These are phyloP conservation scores for Juglanconis juglandina DNA, from an alignment of 2,329 filamentous ascomycete species.

Conservation along the genomic window DNA sequence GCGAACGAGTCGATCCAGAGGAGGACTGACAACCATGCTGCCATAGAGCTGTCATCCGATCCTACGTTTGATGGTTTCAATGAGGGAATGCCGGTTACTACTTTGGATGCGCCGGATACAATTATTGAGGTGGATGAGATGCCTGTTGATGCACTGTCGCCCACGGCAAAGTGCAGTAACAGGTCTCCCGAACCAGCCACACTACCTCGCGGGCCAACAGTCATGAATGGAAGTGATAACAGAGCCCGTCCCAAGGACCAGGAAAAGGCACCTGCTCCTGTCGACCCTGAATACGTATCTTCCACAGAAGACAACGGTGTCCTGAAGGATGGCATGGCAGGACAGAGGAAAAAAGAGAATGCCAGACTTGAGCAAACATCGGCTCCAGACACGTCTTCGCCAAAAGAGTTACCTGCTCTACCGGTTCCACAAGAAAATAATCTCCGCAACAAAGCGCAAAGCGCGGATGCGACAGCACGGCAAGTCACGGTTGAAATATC, in stretches of 20 bases:
- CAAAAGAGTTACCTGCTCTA: background rate
- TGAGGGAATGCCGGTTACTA: background rate
- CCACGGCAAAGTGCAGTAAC: background rate
- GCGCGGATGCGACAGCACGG: background rate
- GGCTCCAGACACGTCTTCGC: background rate
- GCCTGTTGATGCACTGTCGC: background rate
- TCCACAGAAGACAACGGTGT: background rate
- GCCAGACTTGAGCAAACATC: background rate
- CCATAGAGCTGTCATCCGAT: background rate
- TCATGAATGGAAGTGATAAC: background rate
- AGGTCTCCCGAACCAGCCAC: background rate
- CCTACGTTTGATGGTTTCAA: background rate
- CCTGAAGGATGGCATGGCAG: background rate
- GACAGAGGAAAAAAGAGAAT: background rate
- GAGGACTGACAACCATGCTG: background rate
- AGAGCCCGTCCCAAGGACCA: background rate
- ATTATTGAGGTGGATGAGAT: background rate
- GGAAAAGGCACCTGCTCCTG: background rate
- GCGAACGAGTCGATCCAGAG: background rate
- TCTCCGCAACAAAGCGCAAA: background rate
- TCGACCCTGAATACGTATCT: background rate
- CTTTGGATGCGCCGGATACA: background rate
- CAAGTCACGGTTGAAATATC: background rate
- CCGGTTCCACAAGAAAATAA: background rate
- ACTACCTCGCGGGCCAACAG: background rate